phyloP scores from a whole-genome alignment of 345 rosid genomes.

The Mangifera indica region DNA sequence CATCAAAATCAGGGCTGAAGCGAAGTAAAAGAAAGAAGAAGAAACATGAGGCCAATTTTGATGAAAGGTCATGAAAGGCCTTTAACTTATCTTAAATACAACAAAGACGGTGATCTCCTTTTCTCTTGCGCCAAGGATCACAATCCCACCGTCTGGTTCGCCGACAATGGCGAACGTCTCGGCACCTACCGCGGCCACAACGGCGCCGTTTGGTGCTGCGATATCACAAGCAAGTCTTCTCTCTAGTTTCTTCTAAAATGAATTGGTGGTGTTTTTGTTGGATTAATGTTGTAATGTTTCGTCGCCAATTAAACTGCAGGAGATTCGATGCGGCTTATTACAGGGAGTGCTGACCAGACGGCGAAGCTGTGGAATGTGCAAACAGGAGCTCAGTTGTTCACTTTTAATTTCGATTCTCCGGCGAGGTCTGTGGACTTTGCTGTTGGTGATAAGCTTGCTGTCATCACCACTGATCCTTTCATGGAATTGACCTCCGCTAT shows the following conservation, averaged over 20 bases:
- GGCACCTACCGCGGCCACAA: constrained; percentile 99
- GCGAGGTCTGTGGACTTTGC: constrained; percentile 87
- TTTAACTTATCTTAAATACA: constrained; percentile 80
- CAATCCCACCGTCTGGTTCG: constrained; percentile 92
- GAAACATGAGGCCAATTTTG: constrained; percentile 81
- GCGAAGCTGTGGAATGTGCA: constrained; percentile 89
- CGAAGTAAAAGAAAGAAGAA: background rate
- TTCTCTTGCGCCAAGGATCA: constrained; percentile 98
- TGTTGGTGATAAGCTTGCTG: constrained; percentile 82
- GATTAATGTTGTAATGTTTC: background rate
- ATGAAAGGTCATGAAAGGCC: constrained; percentile 99
- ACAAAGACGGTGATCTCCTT: constrained; percentile 86
- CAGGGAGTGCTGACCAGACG: constrained; percentile 94
- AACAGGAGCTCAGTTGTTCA: constrained; percentile 57
- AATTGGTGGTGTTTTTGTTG: background rate
- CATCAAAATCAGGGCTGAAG: no score
- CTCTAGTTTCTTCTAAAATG: background rate
- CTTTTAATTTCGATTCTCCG: constrained; percentile 77
- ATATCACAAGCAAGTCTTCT: constrained; percentile 60
- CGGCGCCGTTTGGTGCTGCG: constrained; percentile 97
- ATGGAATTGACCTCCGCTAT: constrained; percentile 86
- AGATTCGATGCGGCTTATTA: constrained; percentile 68
- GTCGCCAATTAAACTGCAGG: constrained; percentile 35
- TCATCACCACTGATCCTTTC: constrained; percentile 89
- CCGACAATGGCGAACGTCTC: constrained; percentile 90